Percentiles rank a stretch among this genome's conserved stretches.
Conservation (phyloP, 2,329 filamentous ascomycete species). For the Coccinonectria pachysandricola region DNA sequence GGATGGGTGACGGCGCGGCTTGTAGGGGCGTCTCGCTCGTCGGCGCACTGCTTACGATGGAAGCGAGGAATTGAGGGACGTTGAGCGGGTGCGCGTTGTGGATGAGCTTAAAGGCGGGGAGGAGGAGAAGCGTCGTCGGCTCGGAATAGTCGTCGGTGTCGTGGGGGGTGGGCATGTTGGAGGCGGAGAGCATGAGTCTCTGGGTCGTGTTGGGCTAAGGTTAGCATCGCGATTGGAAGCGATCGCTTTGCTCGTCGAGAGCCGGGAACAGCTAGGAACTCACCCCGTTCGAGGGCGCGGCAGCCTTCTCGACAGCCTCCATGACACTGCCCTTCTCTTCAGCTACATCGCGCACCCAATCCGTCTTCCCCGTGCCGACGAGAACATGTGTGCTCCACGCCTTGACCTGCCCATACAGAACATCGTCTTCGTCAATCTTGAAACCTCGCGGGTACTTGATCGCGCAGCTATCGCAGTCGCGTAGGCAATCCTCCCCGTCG, state of each 20-base stretch:
- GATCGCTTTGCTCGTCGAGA: too few species aligned
- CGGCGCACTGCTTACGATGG: conserved; percentile 60
- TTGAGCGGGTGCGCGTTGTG: conserved; percentile 72
- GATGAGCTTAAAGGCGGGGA: conserved; percentile 75
- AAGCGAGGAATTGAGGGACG: conserved; percentile 59
- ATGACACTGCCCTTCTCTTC: conserved; percentile 83
- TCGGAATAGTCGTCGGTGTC: conserved; percentile 51
- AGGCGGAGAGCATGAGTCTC: conserved; percentile 84
- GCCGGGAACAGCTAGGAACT: too few species aligned
- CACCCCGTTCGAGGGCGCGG: conserved; percentile 59
- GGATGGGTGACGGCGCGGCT: conserved; percentile 24
- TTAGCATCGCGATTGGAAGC: too few species aligned
- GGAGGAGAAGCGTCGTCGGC: conserved; percentile 70
- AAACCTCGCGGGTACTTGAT: conserved; percentile 63
- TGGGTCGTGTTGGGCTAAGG: conserved; percentile 27
- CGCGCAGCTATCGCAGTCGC: conserved; percentile 75
- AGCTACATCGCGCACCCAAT: conserved; percentile 83
- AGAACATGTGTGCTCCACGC: conserved; percentile 84
- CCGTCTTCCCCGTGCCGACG: conserved; percentile 88
- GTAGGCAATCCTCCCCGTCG: conserved; percentile 82
- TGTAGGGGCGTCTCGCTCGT: conserved; percentile 60
- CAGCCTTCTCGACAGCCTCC: conserved; percentile 55
- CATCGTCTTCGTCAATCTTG: conserved; percentile 66
- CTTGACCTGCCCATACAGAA: conserved; percentile 75
- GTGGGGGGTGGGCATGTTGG: conserved; percentile 75